Base-by-base conservation (phyloP, 345 rosid species). In the Rhizophora apiculata region DNA sequence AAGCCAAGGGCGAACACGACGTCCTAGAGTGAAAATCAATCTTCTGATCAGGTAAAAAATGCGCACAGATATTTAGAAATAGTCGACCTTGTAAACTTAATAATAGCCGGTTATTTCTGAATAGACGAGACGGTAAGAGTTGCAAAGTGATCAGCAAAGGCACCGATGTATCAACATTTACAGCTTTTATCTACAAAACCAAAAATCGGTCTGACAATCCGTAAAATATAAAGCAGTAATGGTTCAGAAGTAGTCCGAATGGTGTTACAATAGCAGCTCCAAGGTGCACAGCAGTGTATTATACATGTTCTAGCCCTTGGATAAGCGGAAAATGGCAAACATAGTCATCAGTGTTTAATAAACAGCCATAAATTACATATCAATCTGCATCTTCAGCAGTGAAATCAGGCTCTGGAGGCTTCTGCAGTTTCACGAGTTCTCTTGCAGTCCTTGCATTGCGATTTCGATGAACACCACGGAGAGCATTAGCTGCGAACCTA, bases 331-430 rank as follows among this genome's bases (percentile, higher is more conserved):
- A 56, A 56, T 56, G 29, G 60, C 49, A 56, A 56, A 21, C 16
- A 56, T 10, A 21, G 29, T 24, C 6, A 16, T 24, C 19, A 56
- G 60, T 10, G 29, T 56, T 56, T 56, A 56, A 27, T 9, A 3
- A 56, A 27, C 18, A 24, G 29, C 3, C 29, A 56, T 24, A 27
- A n/a, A 21, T 26, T 27, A 62, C 39, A 62, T 67, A 67, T 82
- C 82, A 83, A 64, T 86, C 88, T 31, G 82, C 81, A 75, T 87
- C 95, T 69, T 94, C 98, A 3, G 90, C 97, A 6, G 90, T 84
- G 76, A 94, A 94, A 84, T 94, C 98, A 24, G 98, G 98, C 61
- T 94, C 98, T 0, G 96, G 88, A 64, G 98, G 98, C 76, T 94
- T 94, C 86, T 82, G 95, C 39, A 89, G 79, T 67, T 81, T 86